phyloP scores from a whole-genome alignment of 305 asterid species.

The Fraxinus floribunda region DNA sequence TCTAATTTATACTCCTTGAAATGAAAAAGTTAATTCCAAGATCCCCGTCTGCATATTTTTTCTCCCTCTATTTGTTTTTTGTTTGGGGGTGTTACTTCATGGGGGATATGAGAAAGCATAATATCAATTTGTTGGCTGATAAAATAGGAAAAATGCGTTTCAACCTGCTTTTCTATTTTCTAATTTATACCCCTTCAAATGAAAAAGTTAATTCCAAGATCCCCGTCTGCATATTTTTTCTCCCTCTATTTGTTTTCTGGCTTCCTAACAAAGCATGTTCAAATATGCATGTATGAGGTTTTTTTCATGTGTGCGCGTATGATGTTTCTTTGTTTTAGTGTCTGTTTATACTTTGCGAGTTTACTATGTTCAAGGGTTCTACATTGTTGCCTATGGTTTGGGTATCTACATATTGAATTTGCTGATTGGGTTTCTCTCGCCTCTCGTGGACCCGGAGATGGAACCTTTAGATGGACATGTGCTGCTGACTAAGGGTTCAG shows the following conservation, averaged over 20 bases:
- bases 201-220: not conserved
- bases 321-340: conserved; percentile 22
- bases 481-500: conserved; percentile 83
- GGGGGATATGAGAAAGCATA: not conserved
- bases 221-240: not conserved
- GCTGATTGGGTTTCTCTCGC: conserved; percentile 76
- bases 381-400: conserved; percentile 66
- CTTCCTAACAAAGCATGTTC: not conserved
- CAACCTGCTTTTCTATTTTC: not conserved
- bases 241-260: not conserved
- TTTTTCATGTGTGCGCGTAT: not conserved
- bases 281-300: not conserved
- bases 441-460: conserved; percentile 77
- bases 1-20: not conserved
- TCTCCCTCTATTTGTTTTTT: not conserved
- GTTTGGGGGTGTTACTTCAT: not conserved
- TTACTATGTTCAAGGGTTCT: conserved; percentile 73
- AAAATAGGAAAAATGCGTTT: not conserved
- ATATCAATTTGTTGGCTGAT: not conserved
- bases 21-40: not conserved
- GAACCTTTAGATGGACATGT: conserved; percentile 64
- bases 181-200: not conserved
- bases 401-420: conserved; percentile 73
- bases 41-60: not conserved
- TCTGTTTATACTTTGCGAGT: conserved; percentile 61